Evolutionary conservation across 2,329 filamentous ascomycete species (phyloP), one percentile per base, ranked within the genome.

Genomic region (Aureobasidium mangrovei): DNA sequence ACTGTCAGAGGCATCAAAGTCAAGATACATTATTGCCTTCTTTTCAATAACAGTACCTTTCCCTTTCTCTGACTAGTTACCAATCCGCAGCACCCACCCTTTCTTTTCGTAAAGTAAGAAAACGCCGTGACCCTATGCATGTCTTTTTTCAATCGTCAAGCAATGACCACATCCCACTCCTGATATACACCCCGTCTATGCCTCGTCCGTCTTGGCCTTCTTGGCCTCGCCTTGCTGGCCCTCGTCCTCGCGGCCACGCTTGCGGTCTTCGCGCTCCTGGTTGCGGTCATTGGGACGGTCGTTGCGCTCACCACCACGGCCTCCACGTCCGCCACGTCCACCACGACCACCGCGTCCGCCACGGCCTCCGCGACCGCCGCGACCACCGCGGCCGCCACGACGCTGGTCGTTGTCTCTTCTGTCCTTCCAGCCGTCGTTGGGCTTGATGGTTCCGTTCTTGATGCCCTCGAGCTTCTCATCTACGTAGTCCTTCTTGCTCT

Each of bases 401-500:
- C 54, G 46, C 48, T 52, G 48, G 35, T 53, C 45, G 47, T 56
- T 52, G 24, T 45, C 44, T 38, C 47, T 47, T 43, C 54, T 38
- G 40, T 55, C 44, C 29, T 49, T 41, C 42, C 52, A 46, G 36
- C 31, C 32, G 36, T 45, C 42, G 44, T 55, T 48, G 31, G 56
- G 45, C 2, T 33, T 42, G 39, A 49, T 40, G n/a, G 38, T 55
- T 10, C 51, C 51, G 32, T 55, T 53, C 39, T 53, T 46, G 46
- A 57, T 51, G 26, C 46, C 56, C 55, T 72, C 60, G 58, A 68
- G 69, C 67, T 77, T 77, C 65, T 66, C 68, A 54, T 72, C 69
- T 61, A 86, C 85, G 70, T 98, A 98, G 18, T 82, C 86, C 64
- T 82, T 81, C 83, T 98, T 98, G 71, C 82, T 84, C 82, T 88